Evolutionary conservation across 2,329 filamentous ascomycete species (phyloP).

Genomic region (Ascochyta lentis): DNA sequence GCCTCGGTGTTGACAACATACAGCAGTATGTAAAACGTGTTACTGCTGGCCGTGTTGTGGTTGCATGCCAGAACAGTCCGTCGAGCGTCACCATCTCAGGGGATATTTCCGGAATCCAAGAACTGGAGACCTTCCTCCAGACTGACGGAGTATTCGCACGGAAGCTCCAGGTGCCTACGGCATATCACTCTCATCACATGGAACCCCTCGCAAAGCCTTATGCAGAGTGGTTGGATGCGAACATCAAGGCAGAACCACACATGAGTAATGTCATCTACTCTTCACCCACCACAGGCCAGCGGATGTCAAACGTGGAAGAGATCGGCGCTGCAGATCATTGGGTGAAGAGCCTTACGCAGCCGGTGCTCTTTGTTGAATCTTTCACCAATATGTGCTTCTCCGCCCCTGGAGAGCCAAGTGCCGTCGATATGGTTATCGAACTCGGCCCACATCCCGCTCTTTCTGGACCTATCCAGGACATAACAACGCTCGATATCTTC

Average conservation of each 20-base stretch:
- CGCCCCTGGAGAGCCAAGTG: neutral
- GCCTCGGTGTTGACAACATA: slow-evolving; percentile 21
- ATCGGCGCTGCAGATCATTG: slow-evolving; percentile 10
- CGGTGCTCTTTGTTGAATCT: slow-evolving; percentile 6
- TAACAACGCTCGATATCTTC: slow-evolving; percentile 11
- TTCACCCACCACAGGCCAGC: slow-evolving; percentile 1
- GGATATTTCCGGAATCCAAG: slow-evolving; percentile 46
- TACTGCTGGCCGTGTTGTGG: neutral
- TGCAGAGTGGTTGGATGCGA: slow-evolving; percentile 1
- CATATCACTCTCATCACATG: slow-evolving; percentile 57
- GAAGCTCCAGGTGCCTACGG: slow-evolving; percentile 50
- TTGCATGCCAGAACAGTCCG: slow-evolving; percentile 48
- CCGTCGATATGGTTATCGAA: slow-evolving; percentile 11
- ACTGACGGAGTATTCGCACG: slow-evolving; percentile 49
- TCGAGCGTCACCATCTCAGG: slow-evolving; percentile 54
- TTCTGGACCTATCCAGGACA: slow-evolving; percentile 13
- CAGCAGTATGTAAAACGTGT: neutral
- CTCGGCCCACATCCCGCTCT: slow-evolving; percentile 12
- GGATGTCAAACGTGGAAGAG: neutral
- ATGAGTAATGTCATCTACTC: slow-evolving; percentile 3
- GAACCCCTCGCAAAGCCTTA: slow-evolving; percentile 22
- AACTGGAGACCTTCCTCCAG: slow-evolving; percentile 41
- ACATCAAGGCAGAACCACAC: neutral
- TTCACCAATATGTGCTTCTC: slow-evolving; percentile 11
- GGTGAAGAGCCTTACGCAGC: slow-evolving; percentile 7